A percentile compares a stretch with the other conserved stretches of the same genome.
Evolutionary conservation across 2,329 filamentous ascomycete species (phyloP).

Genomic region (Exophiala xenobiotica): DNA sequence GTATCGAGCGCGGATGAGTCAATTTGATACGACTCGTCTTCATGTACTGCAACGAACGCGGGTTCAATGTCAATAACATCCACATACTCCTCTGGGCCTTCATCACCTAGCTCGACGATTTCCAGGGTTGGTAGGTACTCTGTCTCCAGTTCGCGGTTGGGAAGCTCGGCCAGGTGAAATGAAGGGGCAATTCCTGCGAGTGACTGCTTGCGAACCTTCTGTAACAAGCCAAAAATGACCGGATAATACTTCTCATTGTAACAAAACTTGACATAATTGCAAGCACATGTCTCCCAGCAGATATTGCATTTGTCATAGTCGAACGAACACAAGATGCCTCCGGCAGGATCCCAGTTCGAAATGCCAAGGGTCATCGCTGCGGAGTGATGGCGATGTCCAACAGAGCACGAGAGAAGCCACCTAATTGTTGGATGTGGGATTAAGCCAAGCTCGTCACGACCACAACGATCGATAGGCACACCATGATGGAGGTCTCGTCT

Average conservation of each 20-base stretch:
- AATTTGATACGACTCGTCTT: neutral
- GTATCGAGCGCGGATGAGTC: neutral
- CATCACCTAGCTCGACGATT: neutral
- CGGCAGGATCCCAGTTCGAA: neutral
- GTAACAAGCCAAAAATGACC: neutral
- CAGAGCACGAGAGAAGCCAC: neutral
- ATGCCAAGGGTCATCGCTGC: neutral
- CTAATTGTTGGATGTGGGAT: neutral
- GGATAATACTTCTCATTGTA: neutral
- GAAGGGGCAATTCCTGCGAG: neutral
- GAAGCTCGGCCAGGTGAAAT: neutral
- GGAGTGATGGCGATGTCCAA: neutral
- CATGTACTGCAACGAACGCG: neutral
- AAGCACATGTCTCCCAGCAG: neutral
- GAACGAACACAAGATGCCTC: neutral
- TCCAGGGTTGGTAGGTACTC: neutral
- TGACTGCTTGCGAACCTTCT: neutral
- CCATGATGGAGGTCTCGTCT: too few relatives aligned
- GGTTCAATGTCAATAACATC: too few relatives aligned
- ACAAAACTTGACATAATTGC: neutral
- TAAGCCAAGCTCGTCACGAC: neutral
- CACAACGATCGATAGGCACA: neutral
- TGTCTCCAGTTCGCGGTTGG: neutral
- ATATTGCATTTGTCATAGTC: neutral
- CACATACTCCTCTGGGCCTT: neutral